Evolutionary conservation across 2,329 filamentous ascomycete species (phyloP), one percentile per base, ranked within the genome.

Genomic region (Seiridium cupressi): DNA sequence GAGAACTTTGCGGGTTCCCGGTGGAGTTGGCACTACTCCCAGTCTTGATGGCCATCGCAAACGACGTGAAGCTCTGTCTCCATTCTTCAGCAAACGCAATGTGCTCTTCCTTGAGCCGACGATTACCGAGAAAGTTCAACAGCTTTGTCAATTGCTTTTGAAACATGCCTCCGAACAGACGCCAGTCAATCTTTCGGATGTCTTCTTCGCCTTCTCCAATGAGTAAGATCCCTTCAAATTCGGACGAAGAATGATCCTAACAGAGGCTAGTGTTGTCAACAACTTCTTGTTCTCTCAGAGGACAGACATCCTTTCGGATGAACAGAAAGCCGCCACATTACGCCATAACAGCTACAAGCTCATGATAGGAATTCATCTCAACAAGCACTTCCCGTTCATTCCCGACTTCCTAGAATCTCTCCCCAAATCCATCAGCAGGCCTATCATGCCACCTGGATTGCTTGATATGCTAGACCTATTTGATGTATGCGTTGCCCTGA

Each of bases 331-430:
- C 60, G 64, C 62, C 58, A 63, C 61, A 64, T 59, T 64, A 63
- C 64, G 64, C 60, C 62, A 64, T 63, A 66, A 66, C 61, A 66
- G 64, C 64, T 64, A 64, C 62, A 32, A 64, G 60, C 64, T 66
- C 64, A 61, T 66, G 56, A 62, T 59, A 60, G 64, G 62, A 61
- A 60, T 62, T 62, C 49, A 66, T 64, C 61, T 64, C 61, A 66
- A 66, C 63, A 66, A 66, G 63, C 64, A 66, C 62, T 65, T 65
- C 61, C 64, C 64, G 59, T 65, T 65, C 58, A 65, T 65, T 63
- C 64, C 62, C 62, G 64, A 65, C 62, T 63, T 65, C 61, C 60
- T 65, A 60, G 64, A 65, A 64, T 65, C 64, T 61, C 64, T 65
- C 60, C 64, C 64, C 60, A 57, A 64, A 63, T 64, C 62, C 62